Evolutionary conservation across 164 flowering plant species (phyloP).

Genomic region (Piper longum): DNA sequence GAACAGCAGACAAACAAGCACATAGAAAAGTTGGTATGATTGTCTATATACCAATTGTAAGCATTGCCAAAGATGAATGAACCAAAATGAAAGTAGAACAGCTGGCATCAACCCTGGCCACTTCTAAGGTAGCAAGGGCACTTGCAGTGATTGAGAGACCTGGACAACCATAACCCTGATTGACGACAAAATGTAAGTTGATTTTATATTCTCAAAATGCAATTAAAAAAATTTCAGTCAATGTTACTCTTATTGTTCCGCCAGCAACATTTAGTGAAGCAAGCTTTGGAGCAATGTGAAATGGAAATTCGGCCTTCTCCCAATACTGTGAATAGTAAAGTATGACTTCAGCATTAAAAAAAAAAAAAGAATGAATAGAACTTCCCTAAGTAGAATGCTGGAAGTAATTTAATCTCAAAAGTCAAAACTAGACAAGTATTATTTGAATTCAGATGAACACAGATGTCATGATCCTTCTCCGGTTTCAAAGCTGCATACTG

Average conservation of each 20-base stretch:
- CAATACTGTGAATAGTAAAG: conserved; percentile 43
- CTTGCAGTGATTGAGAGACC: conserved; percentile 71
- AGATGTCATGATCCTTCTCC: no score
- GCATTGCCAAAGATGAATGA: conserved; percentile 93
- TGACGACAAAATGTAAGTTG: conserved; percentile 5
- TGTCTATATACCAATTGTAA: conserved; percentile 60
- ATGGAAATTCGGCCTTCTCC: conserved; percentile 98
- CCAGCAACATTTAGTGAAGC: conserved; percentile 59
- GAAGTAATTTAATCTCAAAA: no score
- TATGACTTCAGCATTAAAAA: not conserved
- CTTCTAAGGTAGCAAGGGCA: conserved; percentile 64
- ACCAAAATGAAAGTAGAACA: conserved; percentile 82
- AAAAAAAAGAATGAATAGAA: no score
- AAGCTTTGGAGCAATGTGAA: conserved; percentile 66
- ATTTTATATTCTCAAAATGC: not conserved
- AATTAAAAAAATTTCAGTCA: not conserved
- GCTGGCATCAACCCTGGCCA: conserved; percentile 97
- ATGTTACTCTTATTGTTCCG: conserved; percentile 52
- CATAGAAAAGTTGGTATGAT: not conserved
- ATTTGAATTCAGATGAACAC: no score
- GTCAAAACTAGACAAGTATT: no score
- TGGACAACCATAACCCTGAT: conserved; percentile 92
- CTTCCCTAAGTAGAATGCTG: not conserved
- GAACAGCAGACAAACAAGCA: not conserved
- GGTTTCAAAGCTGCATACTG: no score